These are phyloP conservation scores for Diutina ranongensis DNA, from an alignment of 1,139 yeast genomes.

Conservation along the genomic window DNA sequence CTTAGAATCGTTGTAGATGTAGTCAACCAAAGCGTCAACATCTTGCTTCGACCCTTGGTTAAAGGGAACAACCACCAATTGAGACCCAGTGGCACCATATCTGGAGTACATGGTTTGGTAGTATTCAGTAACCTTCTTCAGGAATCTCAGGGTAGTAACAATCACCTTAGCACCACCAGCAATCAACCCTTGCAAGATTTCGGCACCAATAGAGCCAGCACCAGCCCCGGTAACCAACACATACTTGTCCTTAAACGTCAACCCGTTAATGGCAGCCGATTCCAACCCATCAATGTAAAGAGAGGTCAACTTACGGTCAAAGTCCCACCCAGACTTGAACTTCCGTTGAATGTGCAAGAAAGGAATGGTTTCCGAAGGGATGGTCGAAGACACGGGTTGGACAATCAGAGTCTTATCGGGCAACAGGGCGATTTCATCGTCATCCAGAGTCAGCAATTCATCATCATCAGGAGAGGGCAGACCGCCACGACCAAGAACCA, in stretches of 20 bases:
- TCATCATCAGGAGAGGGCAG: slow-evolving; percentile 36
- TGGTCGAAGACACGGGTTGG: slow-evolving; percentile 61
- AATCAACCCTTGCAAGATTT: slow-evolving; percentile 84
- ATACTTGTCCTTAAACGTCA: slow-evolving; percentile 77
- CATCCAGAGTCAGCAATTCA: slow-evolving; percentile 18
- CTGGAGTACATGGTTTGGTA: slow-evolving; percentile 90
- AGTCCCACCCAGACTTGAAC: slow-evolving; percentile 70
- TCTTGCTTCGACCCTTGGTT: slow-evolving; percentile 96
- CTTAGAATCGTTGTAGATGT: slow-evolving; percentile 59
- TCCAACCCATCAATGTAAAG: slow-evolving; percentile 83
- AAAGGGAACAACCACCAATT: slow-evolving; percentile 92
- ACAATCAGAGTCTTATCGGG: slow-evolving; percentile 58
- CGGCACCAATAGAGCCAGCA: slow-evolving; percentile 98
- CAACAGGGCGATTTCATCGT: slow-evolving; percentile 77
- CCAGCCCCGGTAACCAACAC: slow-evolving; percentile 97
- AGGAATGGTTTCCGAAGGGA: slow-evolving; percentile 83
- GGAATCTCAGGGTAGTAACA: slow-evolving; percentile 92
- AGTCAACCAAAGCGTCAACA: slow-evolving; percentile 74
- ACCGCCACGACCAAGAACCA: slow-evolving; percentile 23
- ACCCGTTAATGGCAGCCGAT: slow-evolving; percentile 85
- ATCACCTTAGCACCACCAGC: slow-evolving; percentile 97
- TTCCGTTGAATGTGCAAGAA: slow-evolving; percentile 86
- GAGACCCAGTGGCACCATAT: slow-evolving; percentile 85
- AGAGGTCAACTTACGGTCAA: slow-evolving; percentile 69
- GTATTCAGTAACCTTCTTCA: slow-evolving; percentile 88